Conservation (phyloP, 2,329 filamentous ascomycete species). For the Thielaviopsis euricoi region DNA sequence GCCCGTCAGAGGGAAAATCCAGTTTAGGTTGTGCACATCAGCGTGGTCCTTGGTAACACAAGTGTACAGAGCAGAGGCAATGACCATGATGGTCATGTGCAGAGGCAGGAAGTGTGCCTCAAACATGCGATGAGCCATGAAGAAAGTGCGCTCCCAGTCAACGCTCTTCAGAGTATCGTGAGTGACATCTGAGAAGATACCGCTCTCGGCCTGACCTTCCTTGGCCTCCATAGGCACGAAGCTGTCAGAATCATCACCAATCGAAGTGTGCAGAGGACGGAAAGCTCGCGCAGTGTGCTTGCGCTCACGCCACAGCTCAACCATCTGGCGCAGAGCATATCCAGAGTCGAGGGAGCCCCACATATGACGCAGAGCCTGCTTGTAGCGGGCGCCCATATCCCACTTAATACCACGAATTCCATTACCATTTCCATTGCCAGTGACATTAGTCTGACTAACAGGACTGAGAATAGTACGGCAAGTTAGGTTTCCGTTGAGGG, state of each 20-base stretch:
- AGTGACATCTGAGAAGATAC: constrained; percentile 38
- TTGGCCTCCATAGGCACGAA: constrained; percentile 31
- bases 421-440: constrained; percentile 36
- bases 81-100: constrained; percentile 47
- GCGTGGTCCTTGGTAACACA: constrained; percentile 33
- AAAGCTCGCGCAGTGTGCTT: constrained; percentile 38
- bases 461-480: constrained; percentile 48
- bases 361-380: constrained; percentile 59
- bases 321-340: constrained; percentile 41
- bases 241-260: constrained; percentile 24
- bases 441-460: constrained; percentile 58
- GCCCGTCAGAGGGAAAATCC: constrained; percentile 44
- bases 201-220: constrained; percentile 29
- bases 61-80: constrained; percentile 44
- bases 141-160: constrained; percentile 38
- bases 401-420: constrained; percentile 36
- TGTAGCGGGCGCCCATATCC: constrained; percentile 50
- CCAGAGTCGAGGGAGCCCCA: constrained; percentile 58
- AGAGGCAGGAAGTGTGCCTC: constrained; percentile 58
- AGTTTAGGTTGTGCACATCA: constrained; percentile 36
- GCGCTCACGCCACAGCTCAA: constrained; percentile 40
- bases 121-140: constrained; percentile 50
- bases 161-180: constrained; percentile 33
- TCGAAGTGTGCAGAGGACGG: constrained; percentile 36
- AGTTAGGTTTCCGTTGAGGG: constrained; percentile 51